Conservation (phyloP, 257 asterid genomes). For the Solanum chiquidenum region DNA sequence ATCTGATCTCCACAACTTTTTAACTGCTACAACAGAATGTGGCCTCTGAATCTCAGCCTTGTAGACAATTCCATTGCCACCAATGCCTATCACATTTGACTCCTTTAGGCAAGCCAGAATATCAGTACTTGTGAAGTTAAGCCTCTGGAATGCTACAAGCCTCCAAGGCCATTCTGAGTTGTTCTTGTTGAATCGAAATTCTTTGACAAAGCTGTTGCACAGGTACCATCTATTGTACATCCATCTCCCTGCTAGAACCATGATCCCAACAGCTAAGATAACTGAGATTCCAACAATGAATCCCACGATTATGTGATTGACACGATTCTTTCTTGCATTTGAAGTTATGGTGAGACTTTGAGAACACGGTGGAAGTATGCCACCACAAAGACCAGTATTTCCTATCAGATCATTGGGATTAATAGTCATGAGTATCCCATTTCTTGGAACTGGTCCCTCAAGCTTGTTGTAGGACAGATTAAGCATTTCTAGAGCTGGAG, state of each 20-base stretch:
- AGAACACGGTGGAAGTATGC: conserved; percentile 56
- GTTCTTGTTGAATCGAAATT: conserved; percentile 31
- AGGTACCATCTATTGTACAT: conserved; percentile 56
- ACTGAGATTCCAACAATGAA: conserved; percentile 35
- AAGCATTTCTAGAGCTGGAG: conserved; percentile 63
- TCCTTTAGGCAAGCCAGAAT: conserved; percentile 53
- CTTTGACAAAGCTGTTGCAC: conserved; percentile 37
- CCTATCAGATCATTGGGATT: conserved; percentile 53
- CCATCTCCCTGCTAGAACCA: conserved; percentile 27
- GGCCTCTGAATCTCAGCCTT: conserved; percentile 55
- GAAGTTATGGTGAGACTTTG: conserved; percentile 1
- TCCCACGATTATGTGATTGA: conserved; percentile 36
- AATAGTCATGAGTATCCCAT: conserved; percentile 48
- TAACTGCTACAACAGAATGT: conserved; percentile 46
- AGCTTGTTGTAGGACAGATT: conserved; percentile 59
- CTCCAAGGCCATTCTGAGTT: conserved; percentile 75
- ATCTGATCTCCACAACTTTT: conserved; percentile 56
- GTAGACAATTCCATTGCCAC: conserved; percentile 68
- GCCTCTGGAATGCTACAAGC: conserved; percentile 69
- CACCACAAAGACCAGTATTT: conserved; percentile 67
- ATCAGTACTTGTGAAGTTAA: conserved; percentile 50
- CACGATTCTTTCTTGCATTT: conserved; percentile 17
- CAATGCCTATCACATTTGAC: conserved; percentile 60
- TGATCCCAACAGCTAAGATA: conserved; percentile 17
- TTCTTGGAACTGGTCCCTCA: conserved; percentile 61